These are phyloP conservation scores for Angomonas ambiguus DNA, from an alignment of 208 protist genomes.

Conservation along the genomic window DNA sequence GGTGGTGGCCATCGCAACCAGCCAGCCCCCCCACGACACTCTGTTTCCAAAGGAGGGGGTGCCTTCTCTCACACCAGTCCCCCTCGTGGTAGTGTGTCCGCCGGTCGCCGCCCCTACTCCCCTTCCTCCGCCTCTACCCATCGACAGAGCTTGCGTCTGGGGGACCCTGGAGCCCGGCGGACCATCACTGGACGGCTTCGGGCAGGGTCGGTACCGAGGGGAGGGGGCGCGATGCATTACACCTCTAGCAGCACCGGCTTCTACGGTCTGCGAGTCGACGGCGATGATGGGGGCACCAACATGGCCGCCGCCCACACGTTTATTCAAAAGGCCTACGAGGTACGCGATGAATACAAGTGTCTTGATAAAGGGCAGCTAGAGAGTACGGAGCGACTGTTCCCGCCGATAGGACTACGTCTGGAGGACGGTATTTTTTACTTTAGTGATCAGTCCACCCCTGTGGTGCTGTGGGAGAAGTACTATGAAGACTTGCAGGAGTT, in stretches of 20 bases:
- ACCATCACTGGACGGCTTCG: neutral
- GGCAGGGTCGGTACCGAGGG: neutral
- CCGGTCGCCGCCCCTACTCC: neutral
- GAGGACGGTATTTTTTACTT: slow-evolving; percentile 66
- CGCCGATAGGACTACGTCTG: slow-evolving; percentile 43
- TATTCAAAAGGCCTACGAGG: slow-evolving; percentile 33
- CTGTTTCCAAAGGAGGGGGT: too few species aligned
- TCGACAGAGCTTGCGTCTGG: neutral
- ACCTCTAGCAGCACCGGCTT: neutral
- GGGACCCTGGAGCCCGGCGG: neutral
- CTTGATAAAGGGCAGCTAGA: slow-evolving; percentile 64
- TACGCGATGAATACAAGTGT: slow-evolving; percentile 68
- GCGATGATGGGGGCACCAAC: slow-evolving; percentile 74
- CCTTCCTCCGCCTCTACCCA: too few species aligned
- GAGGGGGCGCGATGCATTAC: neutral
- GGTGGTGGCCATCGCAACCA: too few species aligned
- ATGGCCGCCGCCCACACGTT: slow-evolving; percentile 51
- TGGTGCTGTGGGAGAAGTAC: slow-evolving; percentile 74
- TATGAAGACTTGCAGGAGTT: slow-evolving; percentile 55
- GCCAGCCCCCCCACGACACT: neutral
- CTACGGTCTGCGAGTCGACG: slow-evolving; percentile 39
- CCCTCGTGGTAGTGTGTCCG: neutral
- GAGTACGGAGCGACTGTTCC: slow-evolving; percentile 8
- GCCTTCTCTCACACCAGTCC: neutral
- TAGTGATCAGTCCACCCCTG: slow-evolving; percentile 36